Evolutionary conservation across 345 rosid genomes (phyloP).

Genomic region (Euphorbia tirucalli): DNA sequence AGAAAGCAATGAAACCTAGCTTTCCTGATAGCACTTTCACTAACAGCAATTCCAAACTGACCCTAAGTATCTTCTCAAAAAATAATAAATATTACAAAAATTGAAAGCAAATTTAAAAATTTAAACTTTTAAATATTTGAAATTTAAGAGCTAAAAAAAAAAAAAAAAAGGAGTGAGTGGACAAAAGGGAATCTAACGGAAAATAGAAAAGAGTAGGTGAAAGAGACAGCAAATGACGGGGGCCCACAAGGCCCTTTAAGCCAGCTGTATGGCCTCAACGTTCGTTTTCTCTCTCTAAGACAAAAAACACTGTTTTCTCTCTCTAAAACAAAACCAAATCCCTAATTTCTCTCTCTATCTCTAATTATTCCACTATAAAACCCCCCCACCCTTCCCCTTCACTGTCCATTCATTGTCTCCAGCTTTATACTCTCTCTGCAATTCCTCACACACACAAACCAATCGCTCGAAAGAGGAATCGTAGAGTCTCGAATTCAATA

Average conservation of each 20-base stretch:
- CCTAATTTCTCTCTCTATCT: conserved; percentile 5
- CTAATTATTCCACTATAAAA: background rate
- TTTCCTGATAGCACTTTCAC: too few species aligned
- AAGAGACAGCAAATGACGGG: conserved; percentile 6
- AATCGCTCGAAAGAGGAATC: conserved; percentile 5
- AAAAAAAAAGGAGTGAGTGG: too few species aligned
- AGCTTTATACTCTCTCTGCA: background rate
- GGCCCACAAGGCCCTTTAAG: background rate
- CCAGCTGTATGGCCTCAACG: conserved; percentile 21
- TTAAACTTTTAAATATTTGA: too few species aligned
- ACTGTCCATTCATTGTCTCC: background rate
- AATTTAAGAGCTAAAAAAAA: too few species aligned
- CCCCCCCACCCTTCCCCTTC: background rate
- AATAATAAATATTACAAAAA: too few species aligned
- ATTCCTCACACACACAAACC: background rate
- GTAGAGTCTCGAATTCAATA: background rate
- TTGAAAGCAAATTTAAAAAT: too few species aligned
- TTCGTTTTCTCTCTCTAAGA: background rate
- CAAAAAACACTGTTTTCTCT: too few species aligned
- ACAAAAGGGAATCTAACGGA: too few species aligned
- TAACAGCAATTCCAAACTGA: too few species aligned
- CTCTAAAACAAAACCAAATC: background rate
- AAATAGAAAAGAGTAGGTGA: background rate
- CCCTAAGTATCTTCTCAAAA: too few species aligned
- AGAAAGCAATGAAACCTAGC: too few species aligned